phyloP scores from a whole-genome alignment of 1,284 basidiomycete species.

The Ceratobasidium sp. region DNA sequence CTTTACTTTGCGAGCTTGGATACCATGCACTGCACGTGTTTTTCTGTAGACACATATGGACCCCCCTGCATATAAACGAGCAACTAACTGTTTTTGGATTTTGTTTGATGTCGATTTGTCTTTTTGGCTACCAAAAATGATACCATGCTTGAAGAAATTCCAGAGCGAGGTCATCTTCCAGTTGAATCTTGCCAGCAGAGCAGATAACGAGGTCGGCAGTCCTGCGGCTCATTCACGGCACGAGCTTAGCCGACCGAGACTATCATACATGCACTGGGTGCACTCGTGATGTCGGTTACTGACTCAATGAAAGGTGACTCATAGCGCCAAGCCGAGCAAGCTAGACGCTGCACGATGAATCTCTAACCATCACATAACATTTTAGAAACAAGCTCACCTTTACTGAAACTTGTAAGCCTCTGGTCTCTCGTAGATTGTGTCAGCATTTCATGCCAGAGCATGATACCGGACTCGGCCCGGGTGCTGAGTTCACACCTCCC shows the following conservation, averaged over 20 bases:
- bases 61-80: constrained; percentile 34
- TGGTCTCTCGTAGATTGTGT: no score
- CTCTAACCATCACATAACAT: background rate
- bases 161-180: no score
- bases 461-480: background rate
- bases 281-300: no score
- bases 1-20: constrained; percentile 35
- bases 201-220: background rate
- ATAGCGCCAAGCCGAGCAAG: background rate
- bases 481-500: background rate
- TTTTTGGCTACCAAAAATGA: background rate
- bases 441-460: background rate
- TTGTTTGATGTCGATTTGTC: constrained; percentile 3
- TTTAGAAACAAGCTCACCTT: no score
- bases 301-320: no score
- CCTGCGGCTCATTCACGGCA: background rate
- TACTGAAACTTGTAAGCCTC: no score
- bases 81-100: background rate
- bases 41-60: constrained; percentile 13
- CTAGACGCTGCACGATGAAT: background rate
- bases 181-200: no score
- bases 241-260: no score
- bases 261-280: no score
- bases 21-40: constrained; percentile 18
- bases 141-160: background rate